phyloP scores from a whole-genome alignment of 768 basidiomycete species.

The Holtermannia corniformis region DNA sequence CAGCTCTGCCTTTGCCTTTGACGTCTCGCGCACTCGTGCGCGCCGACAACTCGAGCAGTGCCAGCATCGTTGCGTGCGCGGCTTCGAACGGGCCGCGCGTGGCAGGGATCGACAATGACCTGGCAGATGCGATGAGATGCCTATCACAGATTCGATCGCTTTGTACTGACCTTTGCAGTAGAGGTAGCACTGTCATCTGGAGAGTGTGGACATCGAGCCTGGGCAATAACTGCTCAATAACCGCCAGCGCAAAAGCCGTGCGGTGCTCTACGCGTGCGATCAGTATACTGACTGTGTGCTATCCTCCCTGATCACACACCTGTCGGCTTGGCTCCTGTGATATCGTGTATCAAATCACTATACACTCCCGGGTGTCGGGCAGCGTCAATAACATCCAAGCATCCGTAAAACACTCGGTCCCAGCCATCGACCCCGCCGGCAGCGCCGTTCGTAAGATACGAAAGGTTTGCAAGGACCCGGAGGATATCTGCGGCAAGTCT shows the following conservation, averaged over 20 bases:
- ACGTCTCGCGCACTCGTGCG: not conserved
- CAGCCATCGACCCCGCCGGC: slow-evolving; percentile 14
- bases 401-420: slow-evolving; percentile 16
- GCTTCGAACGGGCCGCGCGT: slow-evolving; percentile 20
- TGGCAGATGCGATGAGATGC: slow-evolving; percentile 1
- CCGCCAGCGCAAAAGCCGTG: slow-evolving; percentile 5
- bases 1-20: not conserved
- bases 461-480: slow-evolving; percentile 7
- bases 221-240: slow-evolving; percentile 15
- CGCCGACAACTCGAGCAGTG: slow-evolving; percentile 7
- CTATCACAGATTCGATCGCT: not conserved
- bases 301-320: not conserved
- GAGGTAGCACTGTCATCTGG: not conserved
- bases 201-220: slow-evolving; percentile 1
- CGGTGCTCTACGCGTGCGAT: too few species aligned
- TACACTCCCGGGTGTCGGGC: not conserved
- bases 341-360: not conserved
- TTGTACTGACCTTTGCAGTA: slow-evolving; percentile 2
- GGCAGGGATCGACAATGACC: slow-evolving; percentile 2
- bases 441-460: slow-evolving; percentile 3
- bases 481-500: not conserved
- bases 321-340: not conserved
- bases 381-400: slow-evolving; percentile 13
- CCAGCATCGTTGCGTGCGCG: slow-evolving; percentile 22
- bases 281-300: too few species aligned